A percentile compares a stretch with the other conserved stretches of the same genome.
phyloP scores from a whole-genome alignment of 140 eudicot genomes.

The Erigeron philadelphicus region DNA sequence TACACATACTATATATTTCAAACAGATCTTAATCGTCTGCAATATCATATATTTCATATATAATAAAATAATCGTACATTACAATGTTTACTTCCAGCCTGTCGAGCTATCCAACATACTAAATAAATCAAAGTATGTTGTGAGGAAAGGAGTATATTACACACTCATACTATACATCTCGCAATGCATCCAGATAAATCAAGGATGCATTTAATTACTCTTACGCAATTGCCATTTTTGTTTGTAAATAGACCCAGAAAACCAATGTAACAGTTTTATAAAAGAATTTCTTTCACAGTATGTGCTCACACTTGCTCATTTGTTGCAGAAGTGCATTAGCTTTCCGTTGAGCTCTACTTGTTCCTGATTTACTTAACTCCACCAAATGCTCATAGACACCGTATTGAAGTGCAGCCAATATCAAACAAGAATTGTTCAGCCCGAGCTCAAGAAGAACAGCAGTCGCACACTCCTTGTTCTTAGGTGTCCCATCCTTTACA shows the following conservation, averaged over 20 bases:
- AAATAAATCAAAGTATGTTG: background rate
- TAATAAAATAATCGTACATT: background rate
- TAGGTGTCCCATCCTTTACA: conserved; percentile 56
- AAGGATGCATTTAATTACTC: conserved; percentile 7
- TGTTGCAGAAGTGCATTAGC: conserved; percentile 56
- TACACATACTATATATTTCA: background rate
- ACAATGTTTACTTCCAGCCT: background rate
- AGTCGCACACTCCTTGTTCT: conserved; percentile 68
- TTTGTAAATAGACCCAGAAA: background rate
- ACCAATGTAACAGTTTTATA: background rate
- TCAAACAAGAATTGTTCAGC: conserved; percentile 36
- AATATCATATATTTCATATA: background rate
- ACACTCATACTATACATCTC: conserved; percentile 15
- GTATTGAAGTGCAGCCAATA: conserved; percentile 61
- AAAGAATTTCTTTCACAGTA: conserved; percentile 23
- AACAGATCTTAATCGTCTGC: background rate
- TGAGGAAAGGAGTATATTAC: background rate
- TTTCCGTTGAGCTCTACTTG: conserved; percentile 59
- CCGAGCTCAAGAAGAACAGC: conserved; percentile 65
- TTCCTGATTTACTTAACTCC: conserved; percentile 46
- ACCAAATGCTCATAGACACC: conserved; percentile 56
- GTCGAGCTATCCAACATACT: background rate
- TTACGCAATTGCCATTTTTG: background rate
- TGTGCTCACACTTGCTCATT: conserved; percentile 62
- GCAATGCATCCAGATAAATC: conserved; percentile 3